These are phyloP conservation scores for Collybia mongolica DNA, from an alignment of 768 basidiomycete genomes.

Conservation along the genomic window DNA sequence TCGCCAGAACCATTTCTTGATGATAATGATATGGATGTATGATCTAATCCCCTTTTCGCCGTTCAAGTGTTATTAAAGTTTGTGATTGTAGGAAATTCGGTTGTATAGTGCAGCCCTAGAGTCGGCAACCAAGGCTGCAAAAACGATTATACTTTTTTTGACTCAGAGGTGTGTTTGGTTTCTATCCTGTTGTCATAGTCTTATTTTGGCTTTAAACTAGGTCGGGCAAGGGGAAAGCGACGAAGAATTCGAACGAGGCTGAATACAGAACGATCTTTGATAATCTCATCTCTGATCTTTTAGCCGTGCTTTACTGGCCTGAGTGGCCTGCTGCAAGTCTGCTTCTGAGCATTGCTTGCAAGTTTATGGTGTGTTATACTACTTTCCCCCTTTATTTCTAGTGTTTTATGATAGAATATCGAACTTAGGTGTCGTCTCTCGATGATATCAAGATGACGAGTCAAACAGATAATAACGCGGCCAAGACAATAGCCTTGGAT, in stretches of 20 bases:
- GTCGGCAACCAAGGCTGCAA: constrained; percentile 81
- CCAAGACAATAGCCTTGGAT: constrained; percentile 88
- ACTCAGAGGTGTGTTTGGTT: constrained; percentile 49
- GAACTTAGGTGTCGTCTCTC: constrained; percentile 67
- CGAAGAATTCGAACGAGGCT: constrained; percentile 90
- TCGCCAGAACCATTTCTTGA: constrained; percentile 54
- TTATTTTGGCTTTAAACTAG: constrained; percentile 30
- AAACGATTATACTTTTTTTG: constrained; percentile 77
- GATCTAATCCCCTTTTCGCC: not conserved
- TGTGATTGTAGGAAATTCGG: constrained; percentile 58
- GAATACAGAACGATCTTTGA: constrained; percentile 95
- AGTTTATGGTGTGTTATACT: constrained; percentile 68
- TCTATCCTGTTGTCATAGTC: not conserved
- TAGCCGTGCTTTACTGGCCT: constrained; percentile 88
- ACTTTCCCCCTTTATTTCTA: not conserved
- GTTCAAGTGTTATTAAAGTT: not conserved
- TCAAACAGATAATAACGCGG: constrained; percentile 75
- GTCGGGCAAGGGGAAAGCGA: constrained; percentile 83
- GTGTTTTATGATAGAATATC: not conserved
- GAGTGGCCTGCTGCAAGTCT: constrained; percentile 96
- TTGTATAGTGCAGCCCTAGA: constrained; percentile 74
- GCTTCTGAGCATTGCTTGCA: constrained; percentile 75
- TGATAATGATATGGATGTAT: constrained; percentile 66
- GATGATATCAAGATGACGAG: constrained; percentile 75
- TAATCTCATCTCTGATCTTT: constrained; percentile 82